phyloP scores from a whole-genome alignment of 2,329 filamentous ascomycete genomes.

The Helminthosporium solani region DNA sequence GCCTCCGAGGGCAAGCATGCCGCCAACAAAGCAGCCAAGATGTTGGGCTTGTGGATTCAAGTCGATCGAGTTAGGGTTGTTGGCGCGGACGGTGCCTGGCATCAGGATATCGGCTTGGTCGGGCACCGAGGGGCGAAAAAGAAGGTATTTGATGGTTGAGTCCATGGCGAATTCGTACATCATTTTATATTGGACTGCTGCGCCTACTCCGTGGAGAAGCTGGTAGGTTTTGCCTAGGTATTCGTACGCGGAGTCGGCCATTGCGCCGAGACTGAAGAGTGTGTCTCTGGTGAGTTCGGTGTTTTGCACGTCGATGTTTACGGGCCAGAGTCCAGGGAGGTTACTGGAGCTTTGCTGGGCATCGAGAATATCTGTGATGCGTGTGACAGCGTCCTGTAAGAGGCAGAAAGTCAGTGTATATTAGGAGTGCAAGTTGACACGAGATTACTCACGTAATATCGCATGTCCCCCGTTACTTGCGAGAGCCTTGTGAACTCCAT shows the following conservation, averaged over 20 bases:
- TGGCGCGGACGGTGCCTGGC: slow-evolving; percentile 32
- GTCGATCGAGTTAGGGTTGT: slow-evolving; percentile 21
- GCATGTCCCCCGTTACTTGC: slow-evolving; percentile 46
- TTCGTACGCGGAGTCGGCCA: slow-evolving; percentile 35
- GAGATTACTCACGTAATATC: slow-evolving; percentile 33
- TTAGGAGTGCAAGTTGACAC: too few relatives aligned
- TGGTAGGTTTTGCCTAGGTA: slow-evolving; percentile 40
- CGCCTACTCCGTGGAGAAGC: slow-evolving; percentile 17
- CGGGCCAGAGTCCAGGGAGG: slow-evolving; percentile 48
- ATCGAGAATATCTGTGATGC: slow-evolving; percentile 43
- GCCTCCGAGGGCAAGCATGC: slow-evolving; percentile 65
- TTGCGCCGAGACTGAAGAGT: slow-evolving; percentile 39
- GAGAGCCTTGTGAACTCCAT: slow-evolving; percentile 48
- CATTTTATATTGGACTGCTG: slow-evolving; percentile 45
- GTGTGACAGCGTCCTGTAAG: slow-evolving; percentile 42
- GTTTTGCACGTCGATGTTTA: slow-evolving; percentile 19
- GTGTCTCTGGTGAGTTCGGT: slow-evolving; percentile 38
- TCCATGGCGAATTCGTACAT: slow-evolving; percentile 55
- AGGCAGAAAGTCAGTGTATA: too few relatives aligned
- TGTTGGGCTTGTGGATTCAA: slow-evolving; percentile 45
- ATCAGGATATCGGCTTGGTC: slow-evolving; percentile 47
- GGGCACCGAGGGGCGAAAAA: slow-evolving; percentile 51
- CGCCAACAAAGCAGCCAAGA: slow-evolving; percentile 67
- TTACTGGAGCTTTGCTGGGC: slow-evolving; percentile 42
- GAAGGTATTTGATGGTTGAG: slow-evolving; percentile 44